These are phyloP conservation scores for Hygrophila difformis DNA, from an alignment of 257 asterid genomes.

Conservation along the genomic window DNA sequence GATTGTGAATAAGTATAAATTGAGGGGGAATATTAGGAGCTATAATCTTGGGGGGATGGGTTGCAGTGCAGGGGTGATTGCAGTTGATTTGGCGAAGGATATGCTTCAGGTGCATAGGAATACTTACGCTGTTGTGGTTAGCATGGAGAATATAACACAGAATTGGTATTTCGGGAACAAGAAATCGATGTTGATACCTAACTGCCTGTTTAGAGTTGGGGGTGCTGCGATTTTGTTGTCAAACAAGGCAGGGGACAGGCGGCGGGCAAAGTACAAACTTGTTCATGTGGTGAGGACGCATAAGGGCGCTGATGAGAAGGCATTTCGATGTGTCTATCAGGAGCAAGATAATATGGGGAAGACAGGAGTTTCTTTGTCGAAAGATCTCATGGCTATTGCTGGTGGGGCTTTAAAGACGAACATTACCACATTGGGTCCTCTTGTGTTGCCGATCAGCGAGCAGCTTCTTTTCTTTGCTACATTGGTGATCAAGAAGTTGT, in stretches of 20 bases:
- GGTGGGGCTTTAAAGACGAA: conserved; percentile 73
- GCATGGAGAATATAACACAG: conserved; percentile 67
- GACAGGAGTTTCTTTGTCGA: conserved; percentile 60
- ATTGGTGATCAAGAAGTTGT: conserved; percentile 44
- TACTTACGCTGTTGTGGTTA: conserved; percentile 67
- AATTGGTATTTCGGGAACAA: conserved; percentile 77
- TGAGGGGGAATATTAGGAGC: conserved; percentile 69
- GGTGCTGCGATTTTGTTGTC: conserved; percentile 59
- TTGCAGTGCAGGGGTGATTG: conserved; percentile 76
- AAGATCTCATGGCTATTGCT: conserved; percentile 78
- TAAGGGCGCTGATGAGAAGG: conserved; percentile 69
- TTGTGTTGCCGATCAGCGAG: conserved; percentile 73
- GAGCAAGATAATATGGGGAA: conserved; percentile 56
- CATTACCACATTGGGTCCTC: conserved; percentile 68
- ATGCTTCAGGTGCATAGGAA: conserved; percentile 60
- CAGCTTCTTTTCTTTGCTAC: conserved; percentile 59
- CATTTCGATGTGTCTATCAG: conserved; percentile 60
- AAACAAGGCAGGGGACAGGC: conserved; percentile 38
- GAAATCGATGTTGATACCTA: conserved; percentile 71
- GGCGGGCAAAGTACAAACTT: conserved; percentile 63
- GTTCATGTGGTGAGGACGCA: conserved; percentile 74
- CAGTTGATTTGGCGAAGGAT: conserved; percentile 69
- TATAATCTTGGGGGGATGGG: conserved; percentile 87
- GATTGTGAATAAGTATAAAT: conserved; percentile 67
- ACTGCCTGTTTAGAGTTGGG: conserved; percentile 71